phyloP scores from a whole-genome alignment of 768 basidiomycete species.

The Hypsizygus marmoreus region DNA sequence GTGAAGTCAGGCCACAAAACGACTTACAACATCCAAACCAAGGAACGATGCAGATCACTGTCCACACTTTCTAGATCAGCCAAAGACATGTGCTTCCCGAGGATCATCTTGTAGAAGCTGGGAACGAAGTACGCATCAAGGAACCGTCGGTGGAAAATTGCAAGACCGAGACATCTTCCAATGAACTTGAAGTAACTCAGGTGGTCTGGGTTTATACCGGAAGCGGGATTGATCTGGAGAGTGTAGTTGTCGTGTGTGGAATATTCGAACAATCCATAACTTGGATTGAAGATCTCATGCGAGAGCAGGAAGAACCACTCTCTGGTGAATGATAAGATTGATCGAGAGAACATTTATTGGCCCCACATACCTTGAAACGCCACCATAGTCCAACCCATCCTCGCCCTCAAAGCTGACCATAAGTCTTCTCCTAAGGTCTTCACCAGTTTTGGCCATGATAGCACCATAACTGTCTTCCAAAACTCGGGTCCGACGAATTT shows the following conservation, averaged over 20 bases:
- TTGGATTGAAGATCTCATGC: constrained; percentile 82
- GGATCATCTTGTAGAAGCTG: constrained; percentile 80
- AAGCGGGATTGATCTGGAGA: constrained; percentile 77
- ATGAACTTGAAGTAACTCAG: constrained; percentile 84
- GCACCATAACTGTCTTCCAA: constrained; percentile 87
- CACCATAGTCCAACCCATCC: constrained; percentile 79
- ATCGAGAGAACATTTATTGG: constrained; percentile 3
- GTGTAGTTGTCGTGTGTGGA: constrained; percentile 81
- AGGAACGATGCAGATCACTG: constrained; percentile 65
- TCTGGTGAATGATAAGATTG: constrained; percentile 35
- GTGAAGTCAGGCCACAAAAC: neutral
- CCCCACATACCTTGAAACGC: constrained; percentile 69
- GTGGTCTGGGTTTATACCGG: constrained; percentile 76
- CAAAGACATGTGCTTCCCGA: constrained; percentile 59
- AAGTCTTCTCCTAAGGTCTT: constrained; percentile 68
- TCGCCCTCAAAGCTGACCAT: constrained; percentile 81
- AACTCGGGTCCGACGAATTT: constrained; percentile 76
- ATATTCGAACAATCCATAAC: constrained; percentile 82
- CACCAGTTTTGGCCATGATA: constrained; percentile 78
- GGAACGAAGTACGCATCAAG: constrained; percentile 80
- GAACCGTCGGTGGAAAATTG: constrained; percentile 77
- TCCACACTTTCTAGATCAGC: constrained; percentile 72
- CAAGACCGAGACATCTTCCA: constrained; percentile 71
- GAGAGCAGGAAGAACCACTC: constrained; percentile 89
- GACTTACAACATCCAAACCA: constrained; percentile 76